Conservation (phyloP, 148 eudicot genomes). For the Rhododendron simsii region DNA sequence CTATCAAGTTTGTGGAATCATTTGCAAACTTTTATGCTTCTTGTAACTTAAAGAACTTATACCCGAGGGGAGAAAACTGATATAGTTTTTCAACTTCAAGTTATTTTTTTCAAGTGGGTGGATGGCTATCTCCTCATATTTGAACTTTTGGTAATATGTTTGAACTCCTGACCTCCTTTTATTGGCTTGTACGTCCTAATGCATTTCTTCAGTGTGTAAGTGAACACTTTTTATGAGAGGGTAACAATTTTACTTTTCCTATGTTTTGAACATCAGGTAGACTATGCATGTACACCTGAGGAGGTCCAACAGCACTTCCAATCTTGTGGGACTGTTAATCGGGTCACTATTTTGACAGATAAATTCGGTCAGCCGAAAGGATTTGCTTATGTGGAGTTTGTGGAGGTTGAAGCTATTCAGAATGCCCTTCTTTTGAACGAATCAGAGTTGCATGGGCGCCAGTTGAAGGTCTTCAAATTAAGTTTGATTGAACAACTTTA, state of each 20-base stretch:
- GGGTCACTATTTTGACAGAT: constrained; percentile 65
- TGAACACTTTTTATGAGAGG: neutral
- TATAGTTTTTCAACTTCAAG: neutral
- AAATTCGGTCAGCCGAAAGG: constrained; percentile 73
- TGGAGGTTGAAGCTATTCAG: constrained; percentile 66
- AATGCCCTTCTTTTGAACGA: constrained; percentile 53
- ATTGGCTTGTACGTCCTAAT: no score
- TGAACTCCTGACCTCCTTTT: no score
- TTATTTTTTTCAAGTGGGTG: neutral
- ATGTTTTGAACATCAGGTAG: constrained; percentile 36
- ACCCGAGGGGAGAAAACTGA: neutral
- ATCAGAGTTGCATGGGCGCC: constrained; percentile 66
- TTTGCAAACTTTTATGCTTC: neutral
- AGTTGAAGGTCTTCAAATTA: constrained; percentile 41
- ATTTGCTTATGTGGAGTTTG: constrained; percentile 67
- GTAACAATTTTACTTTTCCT: neutral
- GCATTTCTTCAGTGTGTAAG: neutral
- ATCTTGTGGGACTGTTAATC: constrained; percentile 69
- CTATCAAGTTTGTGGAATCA: neutral
- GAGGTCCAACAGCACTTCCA: constrained; percentile 76
- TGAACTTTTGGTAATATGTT: neutral
- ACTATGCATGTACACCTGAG: constrained; percentile 69
- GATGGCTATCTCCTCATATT: neutral
- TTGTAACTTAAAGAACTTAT: neutral
- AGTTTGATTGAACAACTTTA: neutral